Evolutionary conservation across 176 grass and related monocot genomes (phyloP).

Genomic region (Cenchrus fungigraminus): DNA sequence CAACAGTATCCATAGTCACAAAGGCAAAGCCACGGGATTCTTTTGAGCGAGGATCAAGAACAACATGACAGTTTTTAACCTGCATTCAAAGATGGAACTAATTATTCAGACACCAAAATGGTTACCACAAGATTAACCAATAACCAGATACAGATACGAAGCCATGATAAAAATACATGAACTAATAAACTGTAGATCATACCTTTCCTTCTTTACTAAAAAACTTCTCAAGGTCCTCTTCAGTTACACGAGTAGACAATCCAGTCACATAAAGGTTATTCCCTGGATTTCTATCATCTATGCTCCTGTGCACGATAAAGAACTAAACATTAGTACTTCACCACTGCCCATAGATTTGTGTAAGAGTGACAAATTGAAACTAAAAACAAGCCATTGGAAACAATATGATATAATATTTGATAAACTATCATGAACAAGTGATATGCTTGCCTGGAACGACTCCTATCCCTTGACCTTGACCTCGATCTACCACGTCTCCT

Average conservation of each 20-base stretch:
- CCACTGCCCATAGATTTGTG: not conserved
- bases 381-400: constrained; percentile 11
- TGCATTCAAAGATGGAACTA: constrained; percentile 35
- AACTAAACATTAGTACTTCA: constrained; percentile 27
- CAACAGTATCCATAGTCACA: constrained; percentile 83
- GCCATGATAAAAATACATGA: not conserved
- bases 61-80: constrained; percentile 84
- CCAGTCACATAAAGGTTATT: constrained; percentile 97
- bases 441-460: constrained; percentile 76
- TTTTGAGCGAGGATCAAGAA: constrained; percentile 81
- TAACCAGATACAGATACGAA: not conserved
- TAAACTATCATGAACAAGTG: constrained; percentile 21
- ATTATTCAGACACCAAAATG: constrained; percentile 16
- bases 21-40: constrained; percentile 98
- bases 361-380: constrained; percentile 6
- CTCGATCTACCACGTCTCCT: constrained; percentile 56
- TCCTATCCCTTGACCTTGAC: constrained; percentile 78
- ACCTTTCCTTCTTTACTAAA: constrained; percentile 95
- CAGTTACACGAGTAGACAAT: constrained; percentile 80
- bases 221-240: constrained; percentile 77
- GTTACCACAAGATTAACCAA: constrained; percentile 5
- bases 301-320: constrained; percentile 51
- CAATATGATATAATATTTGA: constrained; percentile 2
- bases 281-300: constrained; percentile 80
- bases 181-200: not conserved